Base-by-base conservation (phyloP, 768 basidiomycete genomes). In the Tricholoma flavovirens region DNA sequence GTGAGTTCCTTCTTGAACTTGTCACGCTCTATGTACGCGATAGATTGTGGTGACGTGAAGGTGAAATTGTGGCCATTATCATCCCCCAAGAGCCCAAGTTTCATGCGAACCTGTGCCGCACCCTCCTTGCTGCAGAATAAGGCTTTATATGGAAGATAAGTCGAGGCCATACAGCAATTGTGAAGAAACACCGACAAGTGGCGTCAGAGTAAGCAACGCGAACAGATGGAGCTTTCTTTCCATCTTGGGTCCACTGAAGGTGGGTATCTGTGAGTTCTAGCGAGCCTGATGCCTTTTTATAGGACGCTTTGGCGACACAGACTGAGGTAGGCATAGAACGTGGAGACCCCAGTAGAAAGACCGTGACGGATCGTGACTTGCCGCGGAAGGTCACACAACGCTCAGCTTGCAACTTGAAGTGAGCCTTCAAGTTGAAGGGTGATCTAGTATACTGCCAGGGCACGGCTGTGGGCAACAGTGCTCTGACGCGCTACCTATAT, bases 61-160 rank as follows among this genome's bases (percentile, higher is more conserved):
- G 87, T 87, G 69, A 94, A 95, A 64, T 85, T 89, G 74, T 90
- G 87, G 7, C 87, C 88, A 11, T 77, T 77, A 55, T 88, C 87
- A 67, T 90, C 83, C 49, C 75, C 77, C 52, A 82, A 69, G 30
- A 92, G 75, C 1, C 81, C 84, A 32, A 95, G 72, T 65, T 93
- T 93, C 49, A 93, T 75, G 49, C 84, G 79, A 62, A 90, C 88
- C 67, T 92, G 88, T 0, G 88, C 72, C 5, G 89, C 85, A 53
- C 87, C 87, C 64, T 88, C 86, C 64, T 93, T 93, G 67, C 89
- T 91, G 64, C 87, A 91, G 66, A 92, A 93, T 33, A 94, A 77
- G 15, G 89, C 90, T 90, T 67, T 59, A 49, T 24, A 38, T 51
- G 56, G 52, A 53, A 50, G 50, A 53, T 52, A 64, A 58, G 55